Base-by-base conservation (phyloP, 2,329 filamentous ascomycete species). In the Aureobasidium sp. region DNA sequence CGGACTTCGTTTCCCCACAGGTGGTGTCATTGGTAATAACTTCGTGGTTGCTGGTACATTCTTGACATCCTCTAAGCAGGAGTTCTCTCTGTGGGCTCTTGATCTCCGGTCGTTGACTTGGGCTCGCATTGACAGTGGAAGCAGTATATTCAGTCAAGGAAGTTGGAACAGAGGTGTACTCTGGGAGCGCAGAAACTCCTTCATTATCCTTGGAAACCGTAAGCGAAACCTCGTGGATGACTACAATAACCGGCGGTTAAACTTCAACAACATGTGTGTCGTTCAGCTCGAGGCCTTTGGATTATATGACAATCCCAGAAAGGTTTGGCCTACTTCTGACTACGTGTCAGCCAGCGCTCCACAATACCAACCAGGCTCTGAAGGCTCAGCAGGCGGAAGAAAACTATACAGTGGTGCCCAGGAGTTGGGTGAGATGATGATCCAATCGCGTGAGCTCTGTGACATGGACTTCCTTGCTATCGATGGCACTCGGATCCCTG, bases 11-110 rank as follows among this genome's bases (percentile, higher is more conserved):
- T 99, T 99, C 70, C 94, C 94, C 1, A 99, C 97, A 66, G 94
- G 94, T 33, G 94, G 92, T 45, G 85, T 99, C 52, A 93, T 97
- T 67, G 93, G 96, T 73, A 93, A 91, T 6, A 90, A 97, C 72
- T 97, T 99, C 70, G 91, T 99, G 47, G 93, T 99, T 24, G 97
- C 92, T 71, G 94, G 94, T 31, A 99, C 94, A 0, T 97, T 97
- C 72, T 82, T 99, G 62, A 99, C 94, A 0, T 97, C 93, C 1
- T 97, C 93, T 1, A 97, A 97, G 75, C 93, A 97, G 72, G 94
- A 99, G 73, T 99, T 97, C 74, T 93, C 94, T 0, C 80, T 99
- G 1, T 99, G 94, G 94, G 93, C 94, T 2, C 77, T 99, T 52
- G 92, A 99, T 70, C 76, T 99, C 61, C 85, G 88, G 63, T 94